Base-by-base conservation (phyloP, 148 eudicot genomes). In the Vaccinium vitisidaea region DNA sequence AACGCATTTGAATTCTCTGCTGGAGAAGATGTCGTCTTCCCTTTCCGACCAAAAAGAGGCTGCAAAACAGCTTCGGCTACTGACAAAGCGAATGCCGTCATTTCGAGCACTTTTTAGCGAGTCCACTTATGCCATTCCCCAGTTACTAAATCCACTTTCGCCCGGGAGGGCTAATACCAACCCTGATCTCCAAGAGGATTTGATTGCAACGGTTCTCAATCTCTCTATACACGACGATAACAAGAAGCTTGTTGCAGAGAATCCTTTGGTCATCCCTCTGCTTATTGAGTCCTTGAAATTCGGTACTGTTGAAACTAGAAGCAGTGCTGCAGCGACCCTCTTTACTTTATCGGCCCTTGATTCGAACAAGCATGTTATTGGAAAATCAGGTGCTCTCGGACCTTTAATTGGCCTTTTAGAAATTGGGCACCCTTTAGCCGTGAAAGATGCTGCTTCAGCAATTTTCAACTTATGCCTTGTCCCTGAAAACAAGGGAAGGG, bases 41-140 rank as follows among this genome's bases (percentile, higher is more conserved):
- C 77, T 90, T 25, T 83, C 87, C 2, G 94, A 94, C 82, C 99
- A 94, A 70, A 94, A 90, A 84, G 93, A 92, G 32, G 95, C 99
- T 18, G 86, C 89, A 5, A 92, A 84, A 81, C 89, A 90, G 87
- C 86, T 92, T 25, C 87, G 92, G 21, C 14, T 84, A 13, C 75
- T 93, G 82, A 90, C 95, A 13, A 86, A 88, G 75, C 36, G 74
- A 30, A 82, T 43, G 80, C 90, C 94, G 0, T 88, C 88, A 1
- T 85, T 84, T 84, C 90, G 94, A 13, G 80, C 90, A 25, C 80
- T 85, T 49, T 88, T 92, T 83, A 85, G 87, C 1, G 92, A 92
- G 85, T 82, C 85, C 5, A 8, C 75, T 0, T 67, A 85, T 84
- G 91, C 94, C 65, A 78, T 93, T 73, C 80, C 91, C 39, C 86